A percentile compares a stretch with the other conserved stretches of the same genome.
Conservation (phyloP, 1,284 basidiomycete species). For the Fomitopsis palustris region DNA sequence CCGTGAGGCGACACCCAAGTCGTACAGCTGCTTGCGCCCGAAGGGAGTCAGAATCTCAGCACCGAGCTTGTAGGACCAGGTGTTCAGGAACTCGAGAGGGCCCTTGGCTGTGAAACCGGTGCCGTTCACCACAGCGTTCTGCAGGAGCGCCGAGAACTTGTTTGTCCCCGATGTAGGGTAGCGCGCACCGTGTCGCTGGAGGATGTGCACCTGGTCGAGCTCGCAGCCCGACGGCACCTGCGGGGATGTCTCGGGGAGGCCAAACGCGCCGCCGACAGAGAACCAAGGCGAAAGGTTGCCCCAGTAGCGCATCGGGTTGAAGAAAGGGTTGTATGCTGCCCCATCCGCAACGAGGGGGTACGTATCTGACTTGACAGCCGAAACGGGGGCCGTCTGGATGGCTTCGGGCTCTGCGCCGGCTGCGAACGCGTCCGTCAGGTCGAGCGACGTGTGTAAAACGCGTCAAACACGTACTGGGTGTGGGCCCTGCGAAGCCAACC, state of each 20-base stretch:
- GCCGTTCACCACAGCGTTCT: constrained; percentile 29
- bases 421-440: background rate
- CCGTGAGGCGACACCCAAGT: constrained; percentile 45
- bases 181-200: constrained; percentile 55
- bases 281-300: constrained; percentile 60
- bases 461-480: constrained; percentile 22
- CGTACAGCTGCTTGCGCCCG: constrained; percentile 50
- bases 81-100: constrained; percentile 48
- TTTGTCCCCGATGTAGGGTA: constrained; percentile 44
- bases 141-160: constrained; percentile 39
- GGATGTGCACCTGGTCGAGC: constrained; percentile 48
- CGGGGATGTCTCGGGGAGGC: constrained; percentile 46
- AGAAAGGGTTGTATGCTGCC: constrained; percentile 10
- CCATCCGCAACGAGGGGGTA: constrained; percentile 19
- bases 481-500: constrained; percentile 28
- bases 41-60: constrained; percentile 57
- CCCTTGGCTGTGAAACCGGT: constrained; percentile 40
- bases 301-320: constrained; percentile 35
- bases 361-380: constrained; percentile 19
- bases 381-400: constrained; percentile 24
- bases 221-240: constrained; percentile 46
- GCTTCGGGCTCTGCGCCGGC: constrained; percentile 26
- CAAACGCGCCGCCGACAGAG: constrained; percentile 47
- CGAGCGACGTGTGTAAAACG: background rate
- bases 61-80: constrained; percentile 53